Percentiles rank a stretch among this genome's conserved stretches.
Conservation (phyloP, 2,329 filamentous ascomycete genomes). For the Thermothelomyces thermophilus region DNA sequence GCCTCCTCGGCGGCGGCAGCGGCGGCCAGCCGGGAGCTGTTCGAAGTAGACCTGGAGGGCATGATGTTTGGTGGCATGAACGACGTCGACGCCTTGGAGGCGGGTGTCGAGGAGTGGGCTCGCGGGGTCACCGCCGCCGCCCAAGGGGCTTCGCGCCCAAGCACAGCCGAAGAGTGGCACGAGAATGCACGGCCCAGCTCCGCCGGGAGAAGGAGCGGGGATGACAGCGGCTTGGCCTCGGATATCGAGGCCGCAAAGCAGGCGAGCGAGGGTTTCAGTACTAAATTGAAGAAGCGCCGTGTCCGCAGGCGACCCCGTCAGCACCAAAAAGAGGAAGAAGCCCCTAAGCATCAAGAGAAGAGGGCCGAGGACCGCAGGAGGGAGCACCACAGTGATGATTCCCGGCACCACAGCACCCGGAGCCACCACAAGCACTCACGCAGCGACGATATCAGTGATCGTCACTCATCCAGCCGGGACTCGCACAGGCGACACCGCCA, state of each 20-base stretch:
- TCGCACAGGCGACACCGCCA: constrained; percentile 18
- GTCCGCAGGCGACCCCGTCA: constrained; percentile 29
- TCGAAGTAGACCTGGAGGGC: constrained; percentile 36
- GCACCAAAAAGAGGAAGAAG: constrained; percentile 29
- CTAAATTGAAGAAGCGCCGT: constrained; percentile 43
- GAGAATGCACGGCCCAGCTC: constrained; percentile 17
- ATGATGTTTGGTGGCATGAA: constrained; percentile 32
- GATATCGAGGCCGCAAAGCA: constrained; percentile 31
- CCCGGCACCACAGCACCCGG: constrained; percentile 15
- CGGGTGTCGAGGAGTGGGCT: constrained; percentile 28
- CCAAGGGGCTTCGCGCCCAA: constrained; percentile 15
- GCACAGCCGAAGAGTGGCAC: constrained; percentile 19
- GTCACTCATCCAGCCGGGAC: constrained; percentile 17
- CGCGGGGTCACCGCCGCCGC: constrained; percentile 22
- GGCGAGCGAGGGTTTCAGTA: constrained; percentile 37
- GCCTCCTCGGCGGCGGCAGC: constrained; percentile 48
- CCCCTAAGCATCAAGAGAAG: constrained; percentile 24
- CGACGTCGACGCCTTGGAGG: constrained; percentile 26
- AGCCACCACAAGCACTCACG: constrained; percentile 27
- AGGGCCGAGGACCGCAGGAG: constrained; percentile 12
- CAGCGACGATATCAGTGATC: constrained; percentile 24
- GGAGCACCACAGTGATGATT: constrained; percentile 16
- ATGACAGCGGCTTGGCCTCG: constrained; percentile 29
- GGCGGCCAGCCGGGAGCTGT: constrained; percentile 46
- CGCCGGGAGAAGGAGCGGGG: constrained; percentile 25